Evolutionary conservation across 805 yeast genomes (phyloP), one percentile per base, ranked within the genome.

Genomic region (Yarrowia sp.): DNA sequence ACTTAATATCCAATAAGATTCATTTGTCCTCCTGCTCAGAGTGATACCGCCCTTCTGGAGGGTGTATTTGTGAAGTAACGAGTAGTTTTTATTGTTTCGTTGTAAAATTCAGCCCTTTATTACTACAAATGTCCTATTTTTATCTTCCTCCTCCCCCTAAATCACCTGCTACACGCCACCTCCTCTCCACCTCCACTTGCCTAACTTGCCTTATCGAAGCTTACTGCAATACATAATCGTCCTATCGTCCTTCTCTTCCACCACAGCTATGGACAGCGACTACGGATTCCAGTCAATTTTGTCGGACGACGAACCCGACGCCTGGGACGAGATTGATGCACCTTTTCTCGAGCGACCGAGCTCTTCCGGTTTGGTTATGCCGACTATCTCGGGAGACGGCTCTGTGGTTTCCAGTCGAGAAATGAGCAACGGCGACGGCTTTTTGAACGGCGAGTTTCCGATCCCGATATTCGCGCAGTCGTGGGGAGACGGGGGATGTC

Each of bases 261-360:
- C 6, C 10, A 29, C 51, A 44, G 29, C 51, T 16, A 47, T 47
- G 56, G 41, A 47, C 7, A 47, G 56, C 29, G 56, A 47, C 39
- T 47, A 47, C 56, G 56, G 56, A 22, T 22, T 47, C 29, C 38
- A 31, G 29, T 47, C 56, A 33, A 33, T 47, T 47, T 22, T 47
- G 29, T 47, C 56, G 39, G 56, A 47, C 56, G 56, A 47, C 56
- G 56, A 47, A 21, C 21, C 21, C 10, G 39, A 32, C 31, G 29
- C 10, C n/a, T 47, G 56, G 56, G 39, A 47, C 29, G 56, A 47
- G 8, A 32, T 47, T 16, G 56, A 47, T 29, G 56, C 56, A 3
- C 56, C 56, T 21, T 13, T 47, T n/a, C 56, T 47, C 27, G 31
- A 31, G 33, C 39, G 56, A 4, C 56, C 56, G 31, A 47, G 10